Evolutionary conservation across 1,284 basidiomycete species (phyloP), one percentile per base, ranked within the genome.

Genomic region (Fomitopsis schrenkii): DNA sequence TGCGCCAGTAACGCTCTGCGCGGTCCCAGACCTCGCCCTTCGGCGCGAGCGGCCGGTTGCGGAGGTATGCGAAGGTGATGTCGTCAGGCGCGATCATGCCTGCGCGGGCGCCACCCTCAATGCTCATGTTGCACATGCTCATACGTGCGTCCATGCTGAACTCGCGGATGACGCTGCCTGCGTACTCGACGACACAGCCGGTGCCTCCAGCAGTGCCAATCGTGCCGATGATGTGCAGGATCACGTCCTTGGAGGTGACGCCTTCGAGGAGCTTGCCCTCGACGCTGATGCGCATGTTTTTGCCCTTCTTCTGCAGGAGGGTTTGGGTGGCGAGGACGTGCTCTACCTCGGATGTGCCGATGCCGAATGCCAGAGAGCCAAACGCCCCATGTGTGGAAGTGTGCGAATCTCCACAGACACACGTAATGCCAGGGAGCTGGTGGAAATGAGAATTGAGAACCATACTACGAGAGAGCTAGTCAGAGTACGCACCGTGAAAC

Each of bases 51-150:
- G 95, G 95, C 55, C 95, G 90, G 60, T 88, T 87, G 64, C 85
- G 86, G 65, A 98, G 88, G 77, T 98, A 98, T 56, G 82, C 81
- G 74, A 97, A 96, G 8, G 96, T 98, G 65, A 90, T 79, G 41
- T 97, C 92, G 74, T 98, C 95, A 0, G 95, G 95, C 12, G 95
- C 95, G 65, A 98, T 86, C 94, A 98, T 95, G 61, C 95, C 95
- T 6, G 94, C 94, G 70, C 95, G 87, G 65, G 95, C 96, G 72
- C 95, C 95, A 62, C 88, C 96, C 77, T 98, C 95, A 74, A 98
- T 97, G 65, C 93, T 95, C 95, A 98, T 98, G 80, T 98, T 98
- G 78, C 95, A 97, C 67, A 95, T 94, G 68, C 93, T 95, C 95
- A 97, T 97, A 57, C 95, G 87, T 44, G 92, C 94, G 75, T 98